Percentiles rank a stretch among this genome's conserved stretches.
Conservation (phyloP, 805 yeast genomes). For the Saccharomycopsis guyanensis region DNA sequence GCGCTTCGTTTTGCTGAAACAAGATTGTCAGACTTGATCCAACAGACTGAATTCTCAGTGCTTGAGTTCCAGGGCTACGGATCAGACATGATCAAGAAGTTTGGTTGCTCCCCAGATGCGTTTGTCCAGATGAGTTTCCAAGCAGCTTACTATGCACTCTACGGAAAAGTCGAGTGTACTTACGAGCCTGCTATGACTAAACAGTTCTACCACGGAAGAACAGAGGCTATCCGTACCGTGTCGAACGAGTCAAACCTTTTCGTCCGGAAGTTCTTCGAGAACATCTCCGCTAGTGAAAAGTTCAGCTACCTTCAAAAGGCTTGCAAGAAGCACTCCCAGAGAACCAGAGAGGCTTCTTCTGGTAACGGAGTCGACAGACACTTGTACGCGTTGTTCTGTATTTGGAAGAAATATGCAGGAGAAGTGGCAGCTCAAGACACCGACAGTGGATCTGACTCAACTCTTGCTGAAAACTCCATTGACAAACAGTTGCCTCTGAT, state of each 20-base stretch:
- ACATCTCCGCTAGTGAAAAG: slow-evolving; percentile 51
- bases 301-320: slow-evolving; percentile 56
- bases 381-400: slow-evolving; percentile 76
- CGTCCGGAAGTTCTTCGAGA: slow-evolving; percentile 78
- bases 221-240: slow-evolving; percentile 86
- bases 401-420: slow-evolving; percentile 60
- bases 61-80: slow-evolving; percentile 68
- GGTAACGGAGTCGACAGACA: slow-evolving; percentile 94
- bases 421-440: slow-evolving; percentile 26
- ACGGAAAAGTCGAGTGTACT: slow-evolving; percentile 88
- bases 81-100: slow-evolving; percentile 65
- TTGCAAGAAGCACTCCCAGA: slow-evolving; percentile 58
- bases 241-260: slow-evolving; percentile 72
- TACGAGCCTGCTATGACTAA: slow-evolving; percentile 98
- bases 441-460: slow-evolving; percentile 22
- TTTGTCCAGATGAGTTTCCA: slow-evolving; percentile 91
- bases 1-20: slow-evolving; percentile 89
- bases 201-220: slow-evolving; percentile 77
- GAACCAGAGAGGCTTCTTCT: slow-evolving; percentile 58
- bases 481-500: slow-evolving; percentile 53
- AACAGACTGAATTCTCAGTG: slow-evolving; percentile 81
- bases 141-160: slow-evolving; percentile 83
- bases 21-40: slow-evolving; percentile 74
- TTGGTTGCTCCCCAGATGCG: slow-evolving; percentile 91
- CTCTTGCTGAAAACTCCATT: slow-evolving; percentile 24